Evolutionary conservation across 2,329 filamentous ascomycete species (phyloP).

Genomic region (Scolecobasidium constrictum): DNA sequence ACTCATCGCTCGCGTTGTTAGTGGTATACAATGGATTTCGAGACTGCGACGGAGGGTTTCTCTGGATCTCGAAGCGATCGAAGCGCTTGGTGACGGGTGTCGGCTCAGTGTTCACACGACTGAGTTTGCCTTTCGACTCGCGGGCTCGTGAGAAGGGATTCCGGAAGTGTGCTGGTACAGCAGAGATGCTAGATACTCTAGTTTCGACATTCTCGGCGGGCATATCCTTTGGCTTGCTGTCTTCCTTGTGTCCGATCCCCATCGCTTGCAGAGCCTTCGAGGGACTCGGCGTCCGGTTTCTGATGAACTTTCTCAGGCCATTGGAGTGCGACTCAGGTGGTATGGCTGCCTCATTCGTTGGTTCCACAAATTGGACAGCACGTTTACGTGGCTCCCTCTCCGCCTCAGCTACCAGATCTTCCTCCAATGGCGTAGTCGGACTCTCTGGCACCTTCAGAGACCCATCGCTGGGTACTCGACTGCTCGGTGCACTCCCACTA

Average conservation of each 20-base stretch:
- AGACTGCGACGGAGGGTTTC: constrained; percentile 73
- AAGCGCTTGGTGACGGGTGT: constrained; percentile 14
- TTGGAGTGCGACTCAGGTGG: not conserved
- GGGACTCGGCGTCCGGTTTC: constrained; percentile 1
- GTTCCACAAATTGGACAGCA: constrained; percentile 25
- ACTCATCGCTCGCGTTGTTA: constrained; percentile 40
- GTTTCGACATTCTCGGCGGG: not conserved
- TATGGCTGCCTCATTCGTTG: not conserved
- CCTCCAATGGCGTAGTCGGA: constrained; percentile 9
- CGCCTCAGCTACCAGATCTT: constrained; percentile 11
- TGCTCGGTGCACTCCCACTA: constrained; percentile 16
- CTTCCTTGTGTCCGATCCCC: not conserved
- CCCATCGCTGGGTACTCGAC: constrained; percentile 22
- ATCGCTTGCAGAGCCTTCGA: not conserved
- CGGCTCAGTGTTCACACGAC: constrained; percentile 6
- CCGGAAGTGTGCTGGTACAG: constrained; percentile 5
- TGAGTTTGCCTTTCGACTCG: constrained; percentile 8
- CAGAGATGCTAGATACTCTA: constrained; percentile 7
- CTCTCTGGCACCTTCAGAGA: constrained; percentile 10
- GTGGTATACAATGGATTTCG: constrained; percentile 69
- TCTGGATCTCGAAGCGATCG: constrained; percentile 62
- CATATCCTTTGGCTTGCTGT: constrained; percentile 2
- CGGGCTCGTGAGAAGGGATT: constrained; percentile 10
- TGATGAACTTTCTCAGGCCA: not conserved
- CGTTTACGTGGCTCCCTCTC: constrained; percentile 20